Evolutionary conservation across 2,329 filamentous ascomycete species (phyloP), one percentile per base, ranked within the genome.

Genomic region (Metarhizium sp.): DNA sequence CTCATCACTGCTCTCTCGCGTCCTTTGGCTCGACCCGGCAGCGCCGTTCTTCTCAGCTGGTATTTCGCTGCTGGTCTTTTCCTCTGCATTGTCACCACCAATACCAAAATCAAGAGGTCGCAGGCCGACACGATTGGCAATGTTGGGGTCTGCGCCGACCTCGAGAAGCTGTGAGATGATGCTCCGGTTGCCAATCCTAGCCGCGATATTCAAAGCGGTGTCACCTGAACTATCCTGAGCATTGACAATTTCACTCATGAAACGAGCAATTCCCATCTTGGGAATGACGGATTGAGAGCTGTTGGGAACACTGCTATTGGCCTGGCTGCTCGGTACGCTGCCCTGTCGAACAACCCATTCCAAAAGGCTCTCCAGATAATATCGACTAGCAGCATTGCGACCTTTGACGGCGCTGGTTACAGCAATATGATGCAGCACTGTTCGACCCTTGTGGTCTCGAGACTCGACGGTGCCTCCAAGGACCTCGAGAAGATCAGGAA

Each of bases 191-290:
- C 91, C 90, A 61, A 96, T 95, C 58, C 94, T 81, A 2, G 94
- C 92, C 2, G 92, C 94, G 59, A 97, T 86, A 62, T 96, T 96
- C 20, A 99, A 77, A 0, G 94, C 94, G 0, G 94, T 99, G 66
- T 99, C 95, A 0, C 94, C 94, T 38, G 88, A 88, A 64, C 92
- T 91, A 70, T 99, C 94, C 64, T 92, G 88, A 0, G 92, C 87
- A 64, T 99, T 97, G 58, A 99, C 92, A 69, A 99, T 95, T 67
- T 97, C 92, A 51, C 88, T 90, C 82, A 99, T 95, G 72, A 99
- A 99, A 42, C 90, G 85, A 34, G 90, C 92, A 53, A 99, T 80
- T 29, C 88, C 90, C 71, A 97, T 95, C 59, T 81, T 89, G 54
- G 82, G 87, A 46, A 72, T 73, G 13, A 54, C 52, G 5, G 64